phyloP scores from a whole-genome alignment of 2,329 filamentous ascomycete species.

The Orbilia oligospora region DNA sequence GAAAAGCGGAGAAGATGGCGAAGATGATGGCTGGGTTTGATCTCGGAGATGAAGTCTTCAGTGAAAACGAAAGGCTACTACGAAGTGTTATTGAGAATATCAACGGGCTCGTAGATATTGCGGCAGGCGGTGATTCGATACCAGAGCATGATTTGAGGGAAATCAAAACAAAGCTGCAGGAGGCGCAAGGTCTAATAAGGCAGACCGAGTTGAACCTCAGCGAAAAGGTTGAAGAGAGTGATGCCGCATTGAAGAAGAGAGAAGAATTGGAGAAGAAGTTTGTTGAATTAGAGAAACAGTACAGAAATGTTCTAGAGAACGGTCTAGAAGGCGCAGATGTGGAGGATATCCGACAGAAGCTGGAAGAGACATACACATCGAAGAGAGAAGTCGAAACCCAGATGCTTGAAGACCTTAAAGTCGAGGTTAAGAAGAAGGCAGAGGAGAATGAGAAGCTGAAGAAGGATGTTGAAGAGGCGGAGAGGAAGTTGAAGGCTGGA shows the following conservation, averaged over 20 bases:
- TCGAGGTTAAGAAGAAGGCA: slow-evolving; percentile 81
- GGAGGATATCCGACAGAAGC: slow-evolving; percentile 83
- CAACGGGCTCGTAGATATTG: slow-evolving; percentile 82
- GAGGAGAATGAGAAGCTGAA: slow-evolving; percentile 87
- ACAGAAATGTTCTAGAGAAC: slow-evolving; percentile 83
- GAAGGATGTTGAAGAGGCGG: slow-evolving; percentile 83
- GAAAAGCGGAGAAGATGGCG: slow-evolving; percentile 99
- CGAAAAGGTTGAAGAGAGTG: slow-evolving; percentile 75
- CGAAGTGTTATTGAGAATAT: slow-evolving; percentile 86
- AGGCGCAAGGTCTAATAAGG: slow-evolving; percentile 91
- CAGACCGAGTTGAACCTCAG: slow-evolving; percentile 91
- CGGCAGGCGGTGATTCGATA: slow-evolving; percentile 82
- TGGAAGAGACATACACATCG: slow-evolving; percentile 82
- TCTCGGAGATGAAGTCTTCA: slow-evolving; percentile 91
- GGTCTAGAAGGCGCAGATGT: slow-evolving; percentile 84
- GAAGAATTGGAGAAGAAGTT: slow-evolving; percentile 84
- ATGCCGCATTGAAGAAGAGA: slow-evolving; percentile 77
- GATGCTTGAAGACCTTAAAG: slow-evolving; percentile 81
- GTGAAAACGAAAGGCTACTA: slow-evolving; percentile 89
- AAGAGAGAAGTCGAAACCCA: slow-evolving; percentile 81
- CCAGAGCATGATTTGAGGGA: slow-evolving; percentile 84
- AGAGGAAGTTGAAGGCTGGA: slow-evolving; percentile 79
- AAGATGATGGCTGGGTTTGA: slow-evolving; percentile 99
- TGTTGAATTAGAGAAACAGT: slow-evolving; percentile 81
- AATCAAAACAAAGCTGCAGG: slow-evolving; percentile 82